Evolutionary conservation across 768 basidiomycete genomes (phyloP).

Genomic region (Calocera viscosa): DNA sequence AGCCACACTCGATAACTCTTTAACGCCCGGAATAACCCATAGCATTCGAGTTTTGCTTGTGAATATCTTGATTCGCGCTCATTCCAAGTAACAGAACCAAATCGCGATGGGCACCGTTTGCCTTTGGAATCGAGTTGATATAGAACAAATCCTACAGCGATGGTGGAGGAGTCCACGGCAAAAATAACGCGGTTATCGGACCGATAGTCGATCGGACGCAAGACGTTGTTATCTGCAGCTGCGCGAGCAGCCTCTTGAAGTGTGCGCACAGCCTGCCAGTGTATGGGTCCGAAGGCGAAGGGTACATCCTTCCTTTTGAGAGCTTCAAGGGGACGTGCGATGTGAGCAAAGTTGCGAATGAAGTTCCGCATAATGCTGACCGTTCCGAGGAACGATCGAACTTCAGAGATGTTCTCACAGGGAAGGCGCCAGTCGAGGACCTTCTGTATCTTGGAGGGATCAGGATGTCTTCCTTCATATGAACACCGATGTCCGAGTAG

Average conservation of each 20-base stretch:
- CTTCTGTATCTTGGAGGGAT: conserved; percentile 22
- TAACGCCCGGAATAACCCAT: conserved; percentile 29
- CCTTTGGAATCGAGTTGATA: conserved; percentile 25
- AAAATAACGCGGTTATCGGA: conserved; percentile 24
- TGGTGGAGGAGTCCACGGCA: conserved; percentile 29
- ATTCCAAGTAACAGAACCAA: conserved; percentile 32
- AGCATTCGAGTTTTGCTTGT: conserved; percentile 34
- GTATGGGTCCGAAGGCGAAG: conserved; percentile 26
- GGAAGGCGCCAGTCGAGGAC: conserved; percentile 23
- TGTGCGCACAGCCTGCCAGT: conserved; percentile 23
- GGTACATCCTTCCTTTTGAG: conserved; percentile 23
- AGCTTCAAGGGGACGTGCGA: conserved; percentile 20
- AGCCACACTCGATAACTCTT: conserved; percentile 23
- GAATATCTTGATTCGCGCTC: conserved; percentile 27
- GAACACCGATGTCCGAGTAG: conserved; percentile 34
- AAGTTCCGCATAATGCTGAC: conserved; percentile 23
- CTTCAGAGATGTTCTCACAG: conserved; percentile 18
- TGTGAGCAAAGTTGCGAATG: conserved; percentile 22
- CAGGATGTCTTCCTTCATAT: conserved; percentile 25
- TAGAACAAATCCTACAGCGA: conserved; percentile 31
- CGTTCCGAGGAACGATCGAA: conserved; percentile 26
- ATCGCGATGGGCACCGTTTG: conserved; percentile 23
- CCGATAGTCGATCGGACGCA: conserved; percentile 24
- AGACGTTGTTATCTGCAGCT: background rate
- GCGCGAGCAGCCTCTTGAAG: conserved; percentile 23